These are phyloP conservation scores for Scutellaria baicalensis DNA, from an alignment of 257 asterid species.

Conservation along the genomic window DNA sequence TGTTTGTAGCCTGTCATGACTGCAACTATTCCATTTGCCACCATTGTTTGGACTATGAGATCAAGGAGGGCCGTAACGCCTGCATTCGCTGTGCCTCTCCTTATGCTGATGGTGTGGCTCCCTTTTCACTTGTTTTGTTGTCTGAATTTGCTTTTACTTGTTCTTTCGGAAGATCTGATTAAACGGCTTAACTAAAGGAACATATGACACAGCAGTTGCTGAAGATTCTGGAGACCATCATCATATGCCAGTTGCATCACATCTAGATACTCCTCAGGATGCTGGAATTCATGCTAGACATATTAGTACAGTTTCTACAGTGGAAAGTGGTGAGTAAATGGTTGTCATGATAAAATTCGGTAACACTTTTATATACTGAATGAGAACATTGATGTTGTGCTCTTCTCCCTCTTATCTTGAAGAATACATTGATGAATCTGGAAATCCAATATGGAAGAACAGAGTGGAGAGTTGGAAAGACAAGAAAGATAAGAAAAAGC, in stretches of 20 bases:
- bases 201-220: conserved; percentile 30
- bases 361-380: not conserved
- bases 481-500: conserved; percentile 76
- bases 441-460: conserved; percentile 98
- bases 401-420: conserved; percentile 10
- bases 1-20: conserved; percentile 71
- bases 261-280: conserved; percentile 43
- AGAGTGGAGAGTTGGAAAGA: conserved; percentile 98
- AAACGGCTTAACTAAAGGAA: conserved; percentile 4
- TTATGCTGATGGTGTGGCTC: conserved; percentile 41
- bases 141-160: too few relatives aligned
- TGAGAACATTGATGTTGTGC: not conserved
- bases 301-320: conserved; percentile 75
- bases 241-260: conserved; percentile 32
- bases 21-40: conserved; percentile 72
- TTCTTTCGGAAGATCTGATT: not conserved
- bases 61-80: conserved; percentile 59
- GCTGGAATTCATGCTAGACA: conserved; percentile 86
- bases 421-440: conserved; percentile 72
- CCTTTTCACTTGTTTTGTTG: not conserved
- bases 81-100: conserved; percentile 68
- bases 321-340: conserved; percentile 77
- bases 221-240: conserved; percentile 30
- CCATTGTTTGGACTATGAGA: conserved; percentile 59
- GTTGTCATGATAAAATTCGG: not conserved